Percentiles rank a stretch among this genome's conserved stretches.
Evolutionary conservation across 2,329 filamentous ascomycete species (phyloP).

Genomic region (Dothideomycetes sp.): DNA sequence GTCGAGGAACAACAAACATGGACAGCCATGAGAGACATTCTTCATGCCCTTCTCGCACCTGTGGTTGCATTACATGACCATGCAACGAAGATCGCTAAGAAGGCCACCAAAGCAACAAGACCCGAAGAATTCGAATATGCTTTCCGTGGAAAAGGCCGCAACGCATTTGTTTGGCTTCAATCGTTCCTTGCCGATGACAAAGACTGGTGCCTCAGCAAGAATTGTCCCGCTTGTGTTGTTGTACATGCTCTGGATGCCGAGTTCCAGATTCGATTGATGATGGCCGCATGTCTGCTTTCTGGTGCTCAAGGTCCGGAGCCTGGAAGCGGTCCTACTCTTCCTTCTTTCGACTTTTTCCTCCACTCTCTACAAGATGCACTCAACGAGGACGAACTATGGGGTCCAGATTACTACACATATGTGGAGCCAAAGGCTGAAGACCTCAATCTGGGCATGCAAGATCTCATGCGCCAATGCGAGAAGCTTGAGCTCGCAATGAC

Average conservation of each 20-base stretch:
- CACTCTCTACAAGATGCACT: conserved; percentile 34
- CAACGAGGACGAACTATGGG: conserved; percentile 36
- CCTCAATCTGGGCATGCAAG: conserved; percentile 36
- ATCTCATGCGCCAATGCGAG: conserved; percentile 36
- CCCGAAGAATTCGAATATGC: conserved; percentile 48
- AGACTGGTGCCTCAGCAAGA: conserved; percentile 48
- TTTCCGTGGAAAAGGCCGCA: conserved; percentile 47
- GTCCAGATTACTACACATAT: conserved; percentile 34
- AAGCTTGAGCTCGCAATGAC: conserved; percentile 28
- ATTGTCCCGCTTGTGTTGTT: conserved; percentile 45
- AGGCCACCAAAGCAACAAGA: conserved; percentile 39
- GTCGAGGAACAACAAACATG: conserved; percentile 30
- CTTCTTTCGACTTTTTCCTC: conserved; percentile 33
- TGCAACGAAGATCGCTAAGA: conserved; percentile 44
- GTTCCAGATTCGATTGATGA: conserved; percentile 37
- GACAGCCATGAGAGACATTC: conserved; percentile 49
- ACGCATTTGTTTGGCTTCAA: conserved; percentile 50
- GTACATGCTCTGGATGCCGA: conserved; percentile 37
- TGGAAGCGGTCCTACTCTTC: conserved; percentile 26
- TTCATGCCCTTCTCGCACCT: conserved; percentile 51
- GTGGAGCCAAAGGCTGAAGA: conserved; percentile 35
- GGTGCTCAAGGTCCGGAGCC: conserved; percentile 30
- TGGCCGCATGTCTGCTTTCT: conserved; percentile 40
- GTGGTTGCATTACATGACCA: conserved; percentile 48
- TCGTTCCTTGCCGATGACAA: conserved; percentile 49